These are phyloP conservation scores for Aspergillus asperescens DNA, from an alignment of 495 filamentous ascomycete species.

Conservation along the genomic window DNA sequence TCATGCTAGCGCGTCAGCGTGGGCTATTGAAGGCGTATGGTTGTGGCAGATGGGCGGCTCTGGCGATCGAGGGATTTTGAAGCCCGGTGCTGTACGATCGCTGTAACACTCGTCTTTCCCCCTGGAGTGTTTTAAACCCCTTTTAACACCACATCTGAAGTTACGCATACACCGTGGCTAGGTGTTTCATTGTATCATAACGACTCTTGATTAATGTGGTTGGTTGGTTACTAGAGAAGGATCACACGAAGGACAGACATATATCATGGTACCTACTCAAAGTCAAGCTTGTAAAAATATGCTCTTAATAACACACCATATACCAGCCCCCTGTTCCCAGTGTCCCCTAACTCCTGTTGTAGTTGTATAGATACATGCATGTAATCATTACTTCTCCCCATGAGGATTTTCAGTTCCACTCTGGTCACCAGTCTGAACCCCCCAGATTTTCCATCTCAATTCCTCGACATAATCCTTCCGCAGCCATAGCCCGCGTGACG, in stretches of 20 bases:
- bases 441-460: conserved; percentile 44
- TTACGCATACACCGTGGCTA: too few relatives aligned
- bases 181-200: conserved; percentile 2
- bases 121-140: too few relatives aligned
- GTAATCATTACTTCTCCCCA: background rate
- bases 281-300: background rate
- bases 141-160: too few relatives aligned
- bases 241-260: background rate
- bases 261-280: background rate
- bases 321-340: background rate
- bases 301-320: background rate
- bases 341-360: background rate
- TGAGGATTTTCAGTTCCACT: background rate
- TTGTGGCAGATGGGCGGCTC: conserved; percentile 78
- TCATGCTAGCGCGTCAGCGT: conserved; percentile 63
- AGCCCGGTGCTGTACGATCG: conserved; percentile 31
- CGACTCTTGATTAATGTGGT: too few relatives aligned
- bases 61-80: conserved; percentile 42
- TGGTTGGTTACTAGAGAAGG: too few relatives aligned
- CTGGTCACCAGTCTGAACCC: conserved; percentile 58
- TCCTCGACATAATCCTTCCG: conserved; percentile 41
- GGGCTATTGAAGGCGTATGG: conserved; percentile 90
- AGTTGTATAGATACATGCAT: background rate
- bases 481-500: conserved; percentile 34
- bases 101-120: conserved; percentile 16